These are phyloP conservation scores for Torrubiella hemipterigena DNA, from an alignment of 2,329 filamentous ascomycete species.

Conservation along the genomic window DNA sequence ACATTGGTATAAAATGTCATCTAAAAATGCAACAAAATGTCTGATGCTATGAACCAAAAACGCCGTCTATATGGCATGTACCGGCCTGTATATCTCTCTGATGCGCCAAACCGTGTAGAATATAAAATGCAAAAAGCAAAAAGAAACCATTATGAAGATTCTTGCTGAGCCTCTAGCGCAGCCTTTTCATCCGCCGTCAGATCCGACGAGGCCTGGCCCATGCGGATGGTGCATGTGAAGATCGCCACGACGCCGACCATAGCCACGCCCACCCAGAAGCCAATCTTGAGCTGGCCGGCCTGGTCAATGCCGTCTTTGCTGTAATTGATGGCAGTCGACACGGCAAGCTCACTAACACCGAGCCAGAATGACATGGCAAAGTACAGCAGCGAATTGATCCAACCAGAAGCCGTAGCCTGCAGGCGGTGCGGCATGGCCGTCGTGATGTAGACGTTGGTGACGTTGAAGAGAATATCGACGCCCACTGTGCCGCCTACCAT, in stretches of 20 bases:
- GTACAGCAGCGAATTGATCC: conserved; percentile 61
- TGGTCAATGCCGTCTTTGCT: conserved; percentile 21
- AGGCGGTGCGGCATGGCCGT: conserved; percentile 53
- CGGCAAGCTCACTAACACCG: conserved; percentile 55
- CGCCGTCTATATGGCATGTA: no score
- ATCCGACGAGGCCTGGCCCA: conserved; percentile 42
- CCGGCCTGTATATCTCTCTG: no score
- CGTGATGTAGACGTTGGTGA: conserved; percentile 68
- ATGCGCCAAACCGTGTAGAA: no score
- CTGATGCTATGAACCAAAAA: no score
- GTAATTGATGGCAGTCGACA: conserved; percentile 31
- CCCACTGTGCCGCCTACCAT: conserved; percentile 60
- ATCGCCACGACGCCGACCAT: conserved; percentile 37
- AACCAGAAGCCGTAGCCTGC: conserved; percentile 60
- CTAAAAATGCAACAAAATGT: no score
- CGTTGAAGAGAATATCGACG: conserved; percentile 64
- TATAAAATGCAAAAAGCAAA: background rate
- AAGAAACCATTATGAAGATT: background rate
- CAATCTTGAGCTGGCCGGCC: conserved; percentile 46
- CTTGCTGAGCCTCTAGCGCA: no score
- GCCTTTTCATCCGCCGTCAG: conserved; percentile 45
- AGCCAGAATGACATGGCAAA: conserved; percentile 62
- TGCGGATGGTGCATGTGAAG: conserved; percentile 43
- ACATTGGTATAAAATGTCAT: no score
- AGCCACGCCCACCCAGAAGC: conserved; percentile 55